These are phyloP conservation scores for Sporisorium graminicola DNA, from an alignment of 1,284 basidiomycete genomes.

Conservation along the genomic window DNA sequence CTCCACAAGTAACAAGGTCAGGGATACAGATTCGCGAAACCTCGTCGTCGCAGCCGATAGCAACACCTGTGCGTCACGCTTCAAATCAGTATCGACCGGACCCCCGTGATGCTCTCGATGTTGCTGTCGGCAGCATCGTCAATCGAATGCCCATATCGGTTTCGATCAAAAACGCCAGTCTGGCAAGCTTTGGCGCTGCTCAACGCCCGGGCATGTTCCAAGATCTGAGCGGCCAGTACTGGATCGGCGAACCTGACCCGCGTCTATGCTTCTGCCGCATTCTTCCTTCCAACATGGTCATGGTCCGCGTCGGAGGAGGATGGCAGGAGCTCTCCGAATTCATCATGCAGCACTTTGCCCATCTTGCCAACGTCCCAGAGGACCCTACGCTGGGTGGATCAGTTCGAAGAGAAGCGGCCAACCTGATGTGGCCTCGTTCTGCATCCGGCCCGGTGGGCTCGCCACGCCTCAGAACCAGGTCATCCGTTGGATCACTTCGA, in stretches of 20 bases:
- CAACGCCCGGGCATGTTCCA: conserved; percentile 4
- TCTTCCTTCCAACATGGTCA: conserved; percentile 63
- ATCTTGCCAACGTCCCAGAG: conserved; percentile 6
- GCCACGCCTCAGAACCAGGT: conserved; percentile 11
- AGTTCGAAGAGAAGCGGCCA: neutral
- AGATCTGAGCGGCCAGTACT: conserved; percentile 60
- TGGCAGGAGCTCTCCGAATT: conserved; percentile 68
- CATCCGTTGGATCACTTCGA: conserved; percentile 20
- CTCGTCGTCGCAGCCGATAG: conserved; percentile 3
- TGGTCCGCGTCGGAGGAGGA: conserved; percentile 69
- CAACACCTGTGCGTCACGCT: neutral
- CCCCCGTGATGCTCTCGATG: conserved; percentile 87
- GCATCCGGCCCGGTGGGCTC: conserved; percentile 31
- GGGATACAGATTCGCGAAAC: conserved; percentile 4
- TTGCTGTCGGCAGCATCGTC: conserved; percentile 89
- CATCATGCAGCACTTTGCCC: conserved; percentile 47
- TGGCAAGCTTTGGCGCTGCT: neutral
- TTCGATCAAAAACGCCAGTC: conserved; percentile 30
- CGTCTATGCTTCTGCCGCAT: conserved; percentile 66
- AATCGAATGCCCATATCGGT: conserved; percentile 81
- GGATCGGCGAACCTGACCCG: conserved; percentile 65
- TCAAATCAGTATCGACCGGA: conserved; percentile 79
- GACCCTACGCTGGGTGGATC: neutral
- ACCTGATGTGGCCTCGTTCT: conserved; percentile 30
- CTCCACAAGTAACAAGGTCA: neutral